Base-by-base conservation (phyloP, 2,329 filamentous ascomycete genomes). In the Didymella lethalis region DNA sequence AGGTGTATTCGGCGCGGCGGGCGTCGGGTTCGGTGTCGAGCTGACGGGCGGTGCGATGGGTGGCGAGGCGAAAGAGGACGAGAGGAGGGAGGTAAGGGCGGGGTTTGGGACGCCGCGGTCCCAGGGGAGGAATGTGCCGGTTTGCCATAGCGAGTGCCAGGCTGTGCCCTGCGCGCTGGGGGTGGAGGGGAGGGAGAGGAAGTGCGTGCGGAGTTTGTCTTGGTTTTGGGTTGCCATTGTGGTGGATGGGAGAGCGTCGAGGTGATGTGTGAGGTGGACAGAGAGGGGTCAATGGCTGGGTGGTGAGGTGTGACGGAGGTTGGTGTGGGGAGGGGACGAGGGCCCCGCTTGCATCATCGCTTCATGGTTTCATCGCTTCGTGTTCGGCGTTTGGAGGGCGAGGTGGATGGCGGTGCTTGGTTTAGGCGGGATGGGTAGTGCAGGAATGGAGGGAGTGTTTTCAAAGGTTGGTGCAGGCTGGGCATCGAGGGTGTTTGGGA, bases 61-160 rank as follows among this genome's bases (percentile, higher is more conserved):
- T 16, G 14, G 38, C 66, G 26, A 28, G 14, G 23, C 18, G 38
- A 6, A n/a, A 1, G 38, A 25, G 41, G 4, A 4, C 1, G 41
- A 26, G 25, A 89, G 75, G 0, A 82, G 72, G 62, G 88, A 86
- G 34, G 82, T 80, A 31, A 89, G 74, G 0, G 87, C 86, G 5
- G 86, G 85, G 51, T 84, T 86, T n/a, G 85, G 82, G 44, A 76
- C 73, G n/a, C 82, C 82, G 8, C 81, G 79, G 67, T 89, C 86
- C 85, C 85, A 89, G 2, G 85, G 85, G 8, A 86, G 78, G 66
- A 81, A 81, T 32, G 81, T 75, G 32, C 78, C 78, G 46, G 81
- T 75, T 28, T 80, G 75, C 85, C 86, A 88, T n/a, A 88, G 78
- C 3, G 79, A 74, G 50, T 83, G 81, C 85, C 85, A 87, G 59